Evolutionary conservation across 164 flowering plant genomes (phyloP).

Genomic region (Piper betle): DNA sequence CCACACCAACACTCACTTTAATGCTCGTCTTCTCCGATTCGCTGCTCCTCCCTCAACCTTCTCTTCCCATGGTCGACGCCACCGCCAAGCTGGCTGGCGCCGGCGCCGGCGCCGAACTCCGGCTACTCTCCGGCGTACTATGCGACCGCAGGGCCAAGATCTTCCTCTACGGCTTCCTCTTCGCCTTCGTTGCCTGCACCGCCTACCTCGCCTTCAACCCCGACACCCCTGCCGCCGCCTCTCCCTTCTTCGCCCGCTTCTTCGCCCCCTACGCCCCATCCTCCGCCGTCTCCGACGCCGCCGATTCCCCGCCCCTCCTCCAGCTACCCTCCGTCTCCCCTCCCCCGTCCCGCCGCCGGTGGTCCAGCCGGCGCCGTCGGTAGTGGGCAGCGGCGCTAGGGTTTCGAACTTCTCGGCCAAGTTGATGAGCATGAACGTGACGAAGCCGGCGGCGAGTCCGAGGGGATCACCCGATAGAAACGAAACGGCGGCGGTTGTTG

Average conservation of each 20-base stretch:
- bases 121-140: conserved; percentile 19
- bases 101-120: conserved; percentile 30
- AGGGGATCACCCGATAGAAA: conserved; percentile 4
- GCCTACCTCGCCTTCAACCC: conserved; percentile 50
- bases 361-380: background rate
- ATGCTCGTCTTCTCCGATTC: background rate
- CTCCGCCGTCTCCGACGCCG: too few relatives aligned
- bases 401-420: conserved; percentile 32
- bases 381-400: background rate
- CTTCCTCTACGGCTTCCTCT: conserved; percentile 43
- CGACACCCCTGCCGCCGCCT: conserved; percentile 38
- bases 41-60: too few relatives aligned
- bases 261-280: conserved; percentile 16
- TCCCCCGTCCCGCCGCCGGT: conserved; percentile 30
- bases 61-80: conserved; percentile 40
- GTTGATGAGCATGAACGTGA: conserved; percentile 7
- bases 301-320: conserved; percentile 22
- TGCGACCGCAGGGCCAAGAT: conserved; percentile 34
- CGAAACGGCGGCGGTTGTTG: conserved; percentile 4
- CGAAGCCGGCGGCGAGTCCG: background rate
- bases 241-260: conserved; percentile 50
- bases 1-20: too few relatives aligned
- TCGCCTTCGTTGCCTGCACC: conserved; percentile 50
- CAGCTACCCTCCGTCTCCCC: conserved; percentile 36
- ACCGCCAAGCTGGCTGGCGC: background rate